phyloP scores from a whole-genome alignment of 2,329 filamentous ascomycete genomes.

The Nigrospora sphaerica region DNA sequence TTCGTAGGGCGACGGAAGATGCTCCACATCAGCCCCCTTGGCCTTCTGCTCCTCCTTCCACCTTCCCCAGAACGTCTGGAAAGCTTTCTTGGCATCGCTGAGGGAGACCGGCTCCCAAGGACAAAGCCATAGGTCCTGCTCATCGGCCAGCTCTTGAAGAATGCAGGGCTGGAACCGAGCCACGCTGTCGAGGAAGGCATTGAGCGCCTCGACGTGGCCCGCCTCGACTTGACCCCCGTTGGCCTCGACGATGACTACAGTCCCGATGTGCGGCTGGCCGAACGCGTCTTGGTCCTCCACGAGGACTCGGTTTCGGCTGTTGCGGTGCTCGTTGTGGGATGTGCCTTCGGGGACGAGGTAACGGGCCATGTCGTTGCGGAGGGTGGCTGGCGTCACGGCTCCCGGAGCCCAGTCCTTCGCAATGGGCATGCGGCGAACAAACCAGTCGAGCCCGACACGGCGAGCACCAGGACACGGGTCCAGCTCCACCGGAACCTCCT shows the following conservation, averaged over 20 bases:
- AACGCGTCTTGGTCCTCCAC: too few species aligned
- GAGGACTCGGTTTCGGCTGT: not conserved
- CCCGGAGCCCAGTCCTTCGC: not conserved
- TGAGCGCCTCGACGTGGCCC: constrained; percentile 4
- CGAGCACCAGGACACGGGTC: not conserved
- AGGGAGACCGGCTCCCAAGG: not conserved
- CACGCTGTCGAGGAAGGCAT: constrained; percentile 1
- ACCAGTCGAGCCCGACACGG: constrained; percentile 7
- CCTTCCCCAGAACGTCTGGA: constrained; percentile 4
- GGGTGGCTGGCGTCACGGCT: not conserved
- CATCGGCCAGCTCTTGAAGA: not conserved
- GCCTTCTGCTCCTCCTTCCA: constrained; percentile 2
- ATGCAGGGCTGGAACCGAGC: not conserved
- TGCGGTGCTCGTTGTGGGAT: not conserved
- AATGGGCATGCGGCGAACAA: not conserved
- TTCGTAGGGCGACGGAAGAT: not conserved
- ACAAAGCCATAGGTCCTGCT: not conserved
- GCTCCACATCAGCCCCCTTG: not conserved
- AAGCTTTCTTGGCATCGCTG: not conserved
- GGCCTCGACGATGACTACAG: constrained; percentile 3
- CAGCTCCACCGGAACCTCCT: not conserved
- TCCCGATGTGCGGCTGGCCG: not conserved
- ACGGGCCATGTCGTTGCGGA: constrained; percentile 3
- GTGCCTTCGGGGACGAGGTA: not conserved
- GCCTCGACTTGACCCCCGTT: constrained; percentile 1